A percentile compares a stretch with the other conserved stretches of the same genome.
phyloP scores from a whole-genome alignment of 306 rosid genomes.

The Pterocarpus macrocarpus region DNA sequence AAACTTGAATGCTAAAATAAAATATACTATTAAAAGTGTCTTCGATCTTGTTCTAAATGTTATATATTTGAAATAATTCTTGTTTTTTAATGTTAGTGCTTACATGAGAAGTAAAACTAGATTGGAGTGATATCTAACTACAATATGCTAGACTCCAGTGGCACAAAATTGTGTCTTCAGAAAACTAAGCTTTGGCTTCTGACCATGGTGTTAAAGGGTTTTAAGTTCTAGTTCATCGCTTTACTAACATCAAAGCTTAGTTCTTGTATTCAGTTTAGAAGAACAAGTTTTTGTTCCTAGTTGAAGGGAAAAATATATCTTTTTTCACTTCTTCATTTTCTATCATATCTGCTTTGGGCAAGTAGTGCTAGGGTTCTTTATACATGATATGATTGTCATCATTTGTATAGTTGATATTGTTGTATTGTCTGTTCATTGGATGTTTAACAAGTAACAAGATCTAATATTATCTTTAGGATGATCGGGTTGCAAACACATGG shows the following conservation, averaged over 20 bases:
- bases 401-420: neutral
- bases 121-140: neutral
- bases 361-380: conserved; percentile 6
- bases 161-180: neutral
- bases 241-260: neutral
- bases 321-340: neutral
- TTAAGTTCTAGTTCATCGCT: neutral
- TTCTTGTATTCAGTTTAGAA: neutral
- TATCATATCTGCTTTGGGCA: neutral
- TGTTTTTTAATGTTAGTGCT: conserved; percentile 31
- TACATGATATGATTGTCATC: neutral
- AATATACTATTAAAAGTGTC: conserved; percentile 10
- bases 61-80: too few relatives aligned
- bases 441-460: conserved; percentile 26
- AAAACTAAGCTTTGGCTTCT: conserved; percentile 26
- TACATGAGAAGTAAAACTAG: neutral
- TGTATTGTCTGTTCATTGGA: conserved; percentile 18
- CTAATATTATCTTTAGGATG: conserved; percentile 60
- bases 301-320: neutral
- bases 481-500: conserved; percentile 77
- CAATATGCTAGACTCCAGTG: neutral
- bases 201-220: neutral
- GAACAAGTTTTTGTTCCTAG: neutral
- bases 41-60: conserved; percentile 18
- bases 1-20: neutral